Conservation (phyloP, 257 asterid species). For the Primulina tabacum region DNA sequence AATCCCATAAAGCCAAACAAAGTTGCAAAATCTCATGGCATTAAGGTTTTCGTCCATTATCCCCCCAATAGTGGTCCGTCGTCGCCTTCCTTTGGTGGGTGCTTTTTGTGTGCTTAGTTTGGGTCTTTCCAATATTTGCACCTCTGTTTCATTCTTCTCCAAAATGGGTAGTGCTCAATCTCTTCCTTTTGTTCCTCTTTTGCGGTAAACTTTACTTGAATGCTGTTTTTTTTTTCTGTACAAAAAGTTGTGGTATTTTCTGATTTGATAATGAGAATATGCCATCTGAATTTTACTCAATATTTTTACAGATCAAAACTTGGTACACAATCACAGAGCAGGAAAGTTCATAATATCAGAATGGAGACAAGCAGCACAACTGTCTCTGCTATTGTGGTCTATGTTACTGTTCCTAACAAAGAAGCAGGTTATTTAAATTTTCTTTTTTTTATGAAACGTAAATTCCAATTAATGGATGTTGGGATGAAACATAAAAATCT, state of each 20-base stretch:
- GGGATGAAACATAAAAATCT: too few species aligned
- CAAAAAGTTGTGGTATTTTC: not conserved
- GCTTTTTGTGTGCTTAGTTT: slow-evolving; percentile 76
- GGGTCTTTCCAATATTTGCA: slow-evolving; percentile 68
- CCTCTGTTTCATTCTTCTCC: slow-evolving; percentile 38
- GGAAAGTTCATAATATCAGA: slow-evolving; percentile 41
- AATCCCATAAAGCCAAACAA: slow-evolving; percentile 35
- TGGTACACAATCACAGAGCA: slow-evolving; percentile 32
- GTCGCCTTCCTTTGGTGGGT: slow-evolving; percentile 73
- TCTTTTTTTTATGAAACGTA: not conserved
- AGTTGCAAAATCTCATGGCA: slow-evolving; percentile 57
- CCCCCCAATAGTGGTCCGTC: slow-evolving; percentile 59
- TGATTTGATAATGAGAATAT: slow-evolving; percentile 20
- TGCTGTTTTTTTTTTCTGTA: not conserved
- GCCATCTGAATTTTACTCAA: slow-evolving; percentile 19
- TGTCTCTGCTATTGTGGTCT: slow-evolving; percentile 89
- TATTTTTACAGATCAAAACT: slow-evolving; percentile 39
- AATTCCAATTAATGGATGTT: not conserved
- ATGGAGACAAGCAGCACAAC: slow-evolving; percentile 71
- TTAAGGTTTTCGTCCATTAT: slow-evolving; percentile 58
- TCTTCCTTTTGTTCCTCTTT: slow-evolving; percentile 42
- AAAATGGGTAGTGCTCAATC: slow-evolving; percentile 49
- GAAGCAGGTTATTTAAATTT: slow-evolving; percentile 57
- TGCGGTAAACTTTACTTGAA: slow-evolving; percentile 42
- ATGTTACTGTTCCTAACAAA: slow-evolving; percentile 90